A percentile compares a stretch with the other conserved stretches of the same genome.
Evolutionary conservation across 164 flowering plant genomes (phyloP).

Genomic region (Tinospora cordifolia): DNA sequence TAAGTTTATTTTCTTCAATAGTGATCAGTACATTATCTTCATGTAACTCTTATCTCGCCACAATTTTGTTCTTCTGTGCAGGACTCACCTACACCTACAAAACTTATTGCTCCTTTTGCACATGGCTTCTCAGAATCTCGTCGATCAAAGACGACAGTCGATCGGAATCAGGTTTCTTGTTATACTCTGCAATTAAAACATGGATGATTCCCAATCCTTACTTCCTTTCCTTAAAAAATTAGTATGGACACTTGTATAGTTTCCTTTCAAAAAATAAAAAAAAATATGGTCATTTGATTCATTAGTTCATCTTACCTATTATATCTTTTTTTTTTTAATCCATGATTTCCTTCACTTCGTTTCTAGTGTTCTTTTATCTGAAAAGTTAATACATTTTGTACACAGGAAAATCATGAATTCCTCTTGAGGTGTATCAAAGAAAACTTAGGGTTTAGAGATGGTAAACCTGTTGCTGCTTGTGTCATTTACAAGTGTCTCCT

Average conservation of each 20-base stretch:
- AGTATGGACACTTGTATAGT: neutral
- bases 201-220: neutral
- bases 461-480: conserved; percentile 92
- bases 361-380: neutral
- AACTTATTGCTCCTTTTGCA: conserved; percentile 38
- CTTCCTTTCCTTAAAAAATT: neutral
- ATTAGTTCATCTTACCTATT: too few species aligned
- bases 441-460: conserved; percentile 65
- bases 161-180: conserved; percentile 65
- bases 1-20: conserved; percentile 34
- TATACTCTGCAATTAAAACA: neutral
- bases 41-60: neutral
- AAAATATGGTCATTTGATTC: neutral
- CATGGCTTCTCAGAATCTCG: conserved; percentile 72
- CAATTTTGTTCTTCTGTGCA: conserved; percentile 20
- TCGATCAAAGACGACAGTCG: conserved; percentile 53
- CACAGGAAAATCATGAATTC: conserved; percentile 81
- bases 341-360: neutral
- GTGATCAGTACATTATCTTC: neutral
- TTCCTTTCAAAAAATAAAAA: too few species aligned
- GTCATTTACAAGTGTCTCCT: conserved; percentile 75
- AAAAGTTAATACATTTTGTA: neutral
- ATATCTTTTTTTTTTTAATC: neutral
- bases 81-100: conserved; percentile 93
- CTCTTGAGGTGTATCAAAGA: conserved; percentile 79